Conservation (phyloP, 140 eudicot genomes). For the Cichorium intybus region DNA sequence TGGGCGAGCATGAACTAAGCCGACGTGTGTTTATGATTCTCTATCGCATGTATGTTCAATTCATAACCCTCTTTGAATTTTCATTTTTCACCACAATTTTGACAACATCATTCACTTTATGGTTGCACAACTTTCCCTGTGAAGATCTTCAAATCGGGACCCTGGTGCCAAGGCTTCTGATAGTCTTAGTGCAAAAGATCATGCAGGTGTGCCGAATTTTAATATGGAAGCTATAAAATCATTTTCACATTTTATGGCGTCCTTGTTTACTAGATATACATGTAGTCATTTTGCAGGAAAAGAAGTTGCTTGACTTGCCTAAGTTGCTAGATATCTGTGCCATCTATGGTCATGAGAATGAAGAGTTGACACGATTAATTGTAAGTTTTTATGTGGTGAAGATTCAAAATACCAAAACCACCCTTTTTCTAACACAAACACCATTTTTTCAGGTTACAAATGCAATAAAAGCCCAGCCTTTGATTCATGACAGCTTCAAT, state of each 20-base stretch:
- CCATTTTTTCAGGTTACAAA: constrained; percentile 55
- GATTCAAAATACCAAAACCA: neutral
- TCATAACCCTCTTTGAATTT: neutral
- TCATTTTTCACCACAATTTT: neutral
- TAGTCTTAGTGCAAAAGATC: constrained; percentile 74
- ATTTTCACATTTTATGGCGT: constrained; percentile 1
- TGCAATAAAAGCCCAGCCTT: constrained; percentile 74
- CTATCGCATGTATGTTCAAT: constrained; percentile 77
- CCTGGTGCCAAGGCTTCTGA: constrained; percentile 89
- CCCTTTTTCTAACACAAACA: neutral
- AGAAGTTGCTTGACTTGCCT: constrained; percentile 86
- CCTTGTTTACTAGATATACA: constrained; percentile 49
- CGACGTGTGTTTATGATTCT: constrained; percentile 89
- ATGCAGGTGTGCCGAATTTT: constrained; percentile 55
- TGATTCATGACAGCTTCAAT: constrained; percentile 55
- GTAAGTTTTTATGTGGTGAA: constrained; percentile 40
- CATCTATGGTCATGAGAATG: constrained; percentile 88
- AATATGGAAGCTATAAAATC: constrained; percentile 13
- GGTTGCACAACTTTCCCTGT: constrained; percentile 10
- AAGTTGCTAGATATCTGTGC: constrained; percentile 95
- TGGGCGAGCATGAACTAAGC: constrained; percentile 86
- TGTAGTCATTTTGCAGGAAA: constrained; percentile 96
- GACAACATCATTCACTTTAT: constrained; percentile 5
- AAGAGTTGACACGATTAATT: constrained; percentile 68
- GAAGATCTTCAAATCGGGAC: constrained; percentile 89